A percentile compares a stretch with the other conserved stretches of the same genome.
phyloP scores from a whole-genome alignment of 805 yeast species.

The Ogataea philodendri region DNA sequence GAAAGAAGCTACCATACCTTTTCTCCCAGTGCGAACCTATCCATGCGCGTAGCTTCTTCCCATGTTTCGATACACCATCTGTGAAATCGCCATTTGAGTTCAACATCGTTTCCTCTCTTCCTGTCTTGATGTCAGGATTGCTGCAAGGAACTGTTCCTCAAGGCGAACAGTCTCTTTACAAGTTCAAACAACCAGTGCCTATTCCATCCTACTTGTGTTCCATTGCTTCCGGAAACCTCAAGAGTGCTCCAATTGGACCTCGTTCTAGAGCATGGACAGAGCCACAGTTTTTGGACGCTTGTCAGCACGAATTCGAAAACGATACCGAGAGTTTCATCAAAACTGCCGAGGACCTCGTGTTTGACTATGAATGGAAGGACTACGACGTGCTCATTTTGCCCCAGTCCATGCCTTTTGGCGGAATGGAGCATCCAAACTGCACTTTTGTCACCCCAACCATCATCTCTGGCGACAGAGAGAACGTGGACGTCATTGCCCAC shows the following conservation, averaged over 20 bases:
- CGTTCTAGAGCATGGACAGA: conserved; percentile 82
- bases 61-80: conserved; percentile 89
- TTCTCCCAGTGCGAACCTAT: conserved; percentile 92
- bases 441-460: conserved; percentile 90
- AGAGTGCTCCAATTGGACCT: conserved; percentile 71
- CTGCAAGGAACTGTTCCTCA: conserved; percentile 30
- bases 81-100: conserved; percentile 66
- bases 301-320: conserved; percentile 74
- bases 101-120: conserved; percentile 58
- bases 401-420: conserved; percentile 79
- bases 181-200: conserved; percentile 72
- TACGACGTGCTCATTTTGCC: conserved; percentile 83
- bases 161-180: conserved; percentile 34
- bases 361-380: conserved; percentile 79
- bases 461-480: conserved; percentile 78
- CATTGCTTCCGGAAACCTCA: conserved; percentile 79
- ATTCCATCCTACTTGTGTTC: conserved; percentile 84
- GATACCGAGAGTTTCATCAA: conserved; percentile 79
- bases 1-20: conserved; percentile 64
- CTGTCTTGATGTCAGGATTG: conserved; percentile 71
- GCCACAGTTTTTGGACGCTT: conserved; percentile 61
- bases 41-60: conserved; percentile 84
- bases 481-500: conserved; percentile 88
- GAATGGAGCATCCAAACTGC: conserved; percentile 92
- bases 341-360: conserved; percentile 74